A percentile compares a stretch with the other conserved stretches of the same genome.
Evolutionary conservation across 345 rosid genomes (phyloP).

Genomic region (Eucalyptus fibrosa): DNA sequence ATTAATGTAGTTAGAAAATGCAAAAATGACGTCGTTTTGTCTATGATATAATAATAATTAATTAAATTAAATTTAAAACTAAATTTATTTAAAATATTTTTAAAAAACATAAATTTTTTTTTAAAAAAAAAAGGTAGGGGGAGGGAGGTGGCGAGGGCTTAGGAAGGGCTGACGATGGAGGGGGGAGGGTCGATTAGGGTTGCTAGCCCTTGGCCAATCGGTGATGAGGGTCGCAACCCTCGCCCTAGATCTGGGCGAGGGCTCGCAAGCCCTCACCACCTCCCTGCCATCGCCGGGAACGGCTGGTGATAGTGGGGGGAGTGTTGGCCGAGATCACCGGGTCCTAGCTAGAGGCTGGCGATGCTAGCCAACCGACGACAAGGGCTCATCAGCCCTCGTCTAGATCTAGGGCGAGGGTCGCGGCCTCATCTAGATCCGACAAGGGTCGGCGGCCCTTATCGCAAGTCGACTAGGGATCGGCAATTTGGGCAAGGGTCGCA

Average conservation of each 20-base stretch:
- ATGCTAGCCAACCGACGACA: accelerated
- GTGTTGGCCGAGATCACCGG: accelerated
- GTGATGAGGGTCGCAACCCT: accelerated
- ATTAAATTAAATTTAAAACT: too few relatives aligned
- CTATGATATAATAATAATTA: accelerated
- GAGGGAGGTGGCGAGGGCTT: accelerated
- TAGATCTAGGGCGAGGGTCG: accelerated
- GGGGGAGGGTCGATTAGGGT: accelerated
- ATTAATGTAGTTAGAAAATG: accelerated
- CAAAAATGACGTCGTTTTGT: accelerated
- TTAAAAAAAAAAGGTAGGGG: accelerated
- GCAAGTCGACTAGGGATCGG: too few relatives aligned
- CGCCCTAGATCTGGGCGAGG: accelerated
- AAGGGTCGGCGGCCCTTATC: too few relatives aligned
- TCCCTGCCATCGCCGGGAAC: accelerated
- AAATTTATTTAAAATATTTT: too few relatives aligned
- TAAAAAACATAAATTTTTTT: too few relatives aligned
- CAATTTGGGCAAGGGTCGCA: too few relatives aligned
- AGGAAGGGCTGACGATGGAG: accelerated
- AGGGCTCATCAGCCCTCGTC: too few relatives aligned
- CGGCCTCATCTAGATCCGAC: too few relatives aligned
- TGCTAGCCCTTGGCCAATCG: accelerated
- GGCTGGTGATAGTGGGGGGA: accelerated
- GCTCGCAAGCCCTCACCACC: accelerated
- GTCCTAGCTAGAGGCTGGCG: accelerated